phyloP scores from a whole-genome alignment of 2,329 filamentous ascomycete genomes.

The Grosmannia serpens region DNA sequence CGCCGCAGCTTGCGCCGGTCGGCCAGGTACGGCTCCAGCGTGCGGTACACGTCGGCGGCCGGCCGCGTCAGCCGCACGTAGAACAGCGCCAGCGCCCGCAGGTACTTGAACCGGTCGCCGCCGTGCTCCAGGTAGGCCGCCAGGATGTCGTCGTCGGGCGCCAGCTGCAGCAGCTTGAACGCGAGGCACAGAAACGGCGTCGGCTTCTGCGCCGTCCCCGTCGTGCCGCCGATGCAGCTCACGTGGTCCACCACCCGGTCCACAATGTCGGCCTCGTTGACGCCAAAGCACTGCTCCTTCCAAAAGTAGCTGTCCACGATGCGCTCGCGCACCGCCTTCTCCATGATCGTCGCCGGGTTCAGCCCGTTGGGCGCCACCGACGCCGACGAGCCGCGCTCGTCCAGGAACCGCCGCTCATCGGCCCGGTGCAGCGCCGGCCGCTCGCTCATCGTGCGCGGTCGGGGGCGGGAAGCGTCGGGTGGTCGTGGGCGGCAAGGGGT shows the following conservation, averaged over 20 bases:
- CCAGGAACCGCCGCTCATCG: slow-evolving; percentile 72
- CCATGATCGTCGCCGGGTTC: slow-evolving; percentile 91
- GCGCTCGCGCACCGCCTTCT: slow-evolving; percentile 89
- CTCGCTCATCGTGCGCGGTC: background rate
- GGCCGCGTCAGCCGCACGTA: slow-evolving; percentile 84
- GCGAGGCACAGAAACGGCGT: slow-evolving; percentile 88
- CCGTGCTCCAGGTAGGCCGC: slow-evolving; percentile 68
- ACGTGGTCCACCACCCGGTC: slow-evolving; percentile 81
- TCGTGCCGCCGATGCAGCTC: slow-evolving; percentile 75
- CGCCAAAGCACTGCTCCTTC: slow-evolving; percentile 96
- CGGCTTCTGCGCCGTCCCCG: slow-evolving; percentile 72
- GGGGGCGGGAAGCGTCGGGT: background rate
- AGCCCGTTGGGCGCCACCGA: slow-evolving; percentile 72
- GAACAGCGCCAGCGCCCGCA: slow-evolving; percentile 80
- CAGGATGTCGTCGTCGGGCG: slow-evolving; percentile 67
- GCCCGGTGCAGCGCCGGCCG: slow-evolving; percentile 46
- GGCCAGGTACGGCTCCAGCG: slow-evolving; percentile 70
- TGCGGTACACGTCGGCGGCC: slow-evolving; percentile 66
- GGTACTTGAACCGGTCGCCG: slow-evolving; percentile 71
- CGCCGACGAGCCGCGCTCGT: slow-evolving; percentile 75
- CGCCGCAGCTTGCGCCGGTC: slow-evolving; percentile 77
- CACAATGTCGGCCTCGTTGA: slow-evolving; percentile 75
- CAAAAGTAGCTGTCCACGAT: slow-evolving; percentile 95
- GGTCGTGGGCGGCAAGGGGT: slow-evolving; percentile 18
- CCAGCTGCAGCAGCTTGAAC: slow-evolving; percentile 87